phyloP scores from a whole-genome alignment of 2,329 filamentous ascomycete species.

The Hypoxylon sp. region DNA sequence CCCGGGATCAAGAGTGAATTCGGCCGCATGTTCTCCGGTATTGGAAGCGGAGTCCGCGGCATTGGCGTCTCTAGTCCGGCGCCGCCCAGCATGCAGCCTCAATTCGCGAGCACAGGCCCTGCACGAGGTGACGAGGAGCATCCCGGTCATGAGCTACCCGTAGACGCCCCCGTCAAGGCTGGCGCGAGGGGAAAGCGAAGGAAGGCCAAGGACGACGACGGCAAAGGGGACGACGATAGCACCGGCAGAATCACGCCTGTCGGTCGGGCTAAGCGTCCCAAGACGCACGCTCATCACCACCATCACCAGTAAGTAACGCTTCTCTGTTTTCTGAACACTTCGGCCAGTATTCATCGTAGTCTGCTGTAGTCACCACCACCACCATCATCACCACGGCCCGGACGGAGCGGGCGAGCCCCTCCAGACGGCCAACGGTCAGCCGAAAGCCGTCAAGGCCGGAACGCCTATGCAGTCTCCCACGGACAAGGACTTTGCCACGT shows the following conservation, averaged over 20 bases:
- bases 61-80: slow-evolving; percentile 62
- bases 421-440: slow-evolving; percentile 51
- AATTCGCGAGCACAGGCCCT: slow-evolving; percentile 56
- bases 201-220: slow-evolving; percentile 80
- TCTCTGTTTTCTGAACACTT: slow-evolving; percentile 15
- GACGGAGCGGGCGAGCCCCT: slow-evolving; percentile 57
- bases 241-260: slow-evolving; percentile 69
- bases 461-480: slow-evolving; percentile 57
- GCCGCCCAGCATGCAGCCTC: slow-evolving; percentile 52
- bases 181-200: slow-evolving; percentile 65
- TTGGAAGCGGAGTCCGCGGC: slow-evolving; percentile 67
- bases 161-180: slow-evolving; percentile 52
- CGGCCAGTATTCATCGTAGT: slow-evolving; percentile 39
- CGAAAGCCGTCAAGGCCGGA: slow-evolving; percentile 59
- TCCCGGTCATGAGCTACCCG: slow-evolving; percentile 54
- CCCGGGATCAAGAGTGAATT: slow-evolving; percentile 95
- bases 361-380: slow-evolving; percentile 52
- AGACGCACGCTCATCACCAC: slow-evolving; percentile 70
- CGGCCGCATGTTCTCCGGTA: slow-evolving; percentile 93
- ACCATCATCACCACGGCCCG: slow-evolving; percentile 66
- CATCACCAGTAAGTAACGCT: slow-evolving; percentile 69
- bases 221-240: slow-evolving; percentile 70
- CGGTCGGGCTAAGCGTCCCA: slow-evolving; percentile 68
- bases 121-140: slow-evolving; percentile 63
- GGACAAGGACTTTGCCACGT: slow-evolving; percentile 49